Percentiles rank a stretch among this genome's conserved stretches.
These are phyloP conservation scores for Hygrophila difformis DNA, from an alignment of 257 asterid genomes.

Conservation along the genomic window DNA sequence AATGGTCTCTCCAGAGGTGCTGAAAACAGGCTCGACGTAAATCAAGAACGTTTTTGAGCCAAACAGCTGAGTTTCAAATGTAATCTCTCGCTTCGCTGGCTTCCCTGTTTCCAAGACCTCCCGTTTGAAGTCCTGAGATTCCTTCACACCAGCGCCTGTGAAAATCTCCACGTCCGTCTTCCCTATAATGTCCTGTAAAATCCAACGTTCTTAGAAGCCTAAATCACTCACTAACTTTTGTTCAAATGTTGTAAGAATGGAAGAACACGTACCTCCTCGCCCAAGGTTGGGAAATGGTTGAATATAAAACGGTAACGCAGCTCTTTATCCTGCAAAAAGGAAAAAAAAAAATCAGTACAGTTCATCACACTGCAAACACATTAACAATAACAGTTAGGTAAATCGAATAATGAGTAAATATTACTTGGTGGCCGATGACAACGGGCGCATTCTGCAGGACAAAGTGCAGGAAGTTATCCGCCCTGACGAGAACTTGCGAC, in stretches of 20 bases:
- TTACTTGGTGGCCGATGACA: slow-evolving; percentile 89
- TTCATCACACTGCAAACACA: too few species aligned
- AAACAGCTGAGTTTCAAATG: slow-evolving; percentile 73
- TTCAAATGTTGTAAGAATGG: too few species aligned
- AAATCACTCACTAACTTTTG: too few species aligned
- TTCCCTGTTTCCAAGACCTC: slow-evolving; percentile 76
- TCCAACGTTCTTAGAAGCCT: too few species aligned
- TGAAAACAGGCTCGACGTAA: slow-evolving; percentile 82
- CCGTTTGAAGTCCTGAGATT: slow-evolving; percentile 81
- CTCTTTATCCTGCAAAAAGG: slow-evolving; percentile 64
- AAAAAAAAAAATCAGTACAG: too few species aligned
- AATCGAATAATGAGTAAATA: neutral
- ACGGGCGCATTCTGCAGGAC: slow-evolving; percentile 91
- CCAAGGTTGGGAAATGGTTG: slow-evolving; percentile 83
- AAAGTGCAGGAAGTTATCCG: slow-evolving; percentile 82
- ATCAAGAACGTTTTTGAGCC: slow-evolving; percentile 79
- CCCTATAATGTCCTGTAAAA: slow-evolving; percentile 79
- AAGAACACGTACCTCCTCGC: slow-evolving; percentile 50
- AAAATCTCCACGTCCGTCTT: slow-evolving; percentile 85
- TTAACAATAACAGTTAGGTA: too few species aligned
- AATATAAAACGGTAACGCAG: slow-evolving; percentile 86
- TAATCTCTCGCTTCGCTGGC: slow-evolving; percentile 85
- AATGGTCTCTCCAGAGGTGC: slow-evolving; percentile 73
- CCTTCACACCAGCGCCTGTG: slow-evolving; percentile 77
- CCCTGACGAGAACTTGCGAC: slow-evolving; percentile 65